Conservation (phyloP, 192 early-diverging fungal species). For the Coemansia sp. region DNA sequence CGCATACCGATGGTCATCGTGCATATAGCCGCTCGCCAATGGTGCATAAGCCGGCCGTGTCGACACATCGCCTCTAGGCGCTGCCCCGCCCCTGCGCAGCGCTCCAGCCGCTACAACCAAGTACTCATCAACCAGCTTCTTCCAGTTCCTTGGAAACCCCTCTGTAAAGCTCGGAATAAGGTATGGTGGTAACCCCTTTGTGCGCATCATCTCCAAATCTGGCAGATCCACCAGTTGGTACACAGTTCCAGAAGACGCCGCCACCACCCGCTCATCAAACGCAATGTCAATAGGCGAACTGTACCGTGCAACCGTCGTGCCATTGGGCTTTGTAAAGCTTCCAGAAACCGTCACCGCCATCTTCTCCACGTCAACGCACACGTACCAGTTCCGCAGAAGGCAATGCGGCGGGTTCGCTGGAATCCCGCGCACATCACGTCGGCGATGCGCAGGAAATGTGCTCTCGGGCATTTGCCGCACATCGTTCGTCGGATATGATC, state of each 20-base stretch:
- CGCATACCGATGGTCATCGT: not conserved
- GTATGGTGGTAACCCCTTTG: conserved; percentile 33
- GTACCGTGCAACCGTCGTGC: conserved; percentile 20
- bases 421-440: not conserved
- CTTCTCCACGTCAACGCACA: conserved; percentile 17
- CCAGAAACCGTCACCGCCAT: conserved; percentile 29
- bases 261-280: conserved; percentile 14
- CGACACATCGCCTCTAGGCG: conserved; percentile 8
- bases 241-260: conserved; percentile 21
- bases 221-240: conserved; percentile 30
- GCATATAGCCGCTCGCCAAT: not conserved
- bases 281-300: conserved; percentile 28
- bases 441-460: conserved; percentile 29
- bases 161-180: conserved; percentile 24
- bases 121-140: conserved; percentile 18
- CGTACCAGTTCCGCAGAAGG: conserved; percentile 25
- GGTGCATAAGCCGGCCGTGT: not conserved
- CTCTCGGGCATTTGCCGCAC: conserved; percentile 31
- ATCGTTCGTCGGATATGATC: conserved; percentile 9
- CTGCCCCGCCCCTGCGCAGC: not conserved
- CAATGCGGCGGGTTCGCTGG: conserved; percentile 7
- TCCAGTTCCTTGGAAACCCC: conserved; percentile 41
- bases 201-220: conserved; percentile 33
- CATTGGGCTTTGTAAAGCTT: conserved; percentile 26
- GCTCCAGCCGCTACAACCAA: not conserved